Base-by-base conservation (phyloP, 2,329 filamentous ascomycete genomes). In the Penicillium fuscoglaucum region DNA sequence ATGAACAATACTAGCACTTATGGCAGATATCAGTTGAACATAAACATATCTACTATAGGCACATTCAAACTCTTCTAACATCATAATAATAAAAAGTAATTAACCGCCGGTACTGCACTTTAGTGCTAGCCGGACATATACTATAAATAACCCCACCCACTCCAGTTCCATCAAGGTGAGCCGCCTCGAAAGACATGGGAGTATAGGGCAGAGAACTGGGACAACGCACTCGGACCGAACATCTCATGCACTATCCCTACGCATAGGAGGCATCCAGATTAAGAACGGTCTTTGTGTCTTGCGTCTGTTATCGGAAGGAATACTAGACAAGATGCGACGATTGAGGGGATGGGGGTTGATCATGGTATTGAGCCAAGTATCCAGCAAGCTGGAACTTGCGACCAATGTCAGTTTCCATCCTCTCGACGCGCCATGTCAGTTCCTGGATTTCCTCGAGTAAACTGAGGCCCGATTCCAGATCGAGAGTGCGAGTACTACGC, bases 161-260 rank as follows among this genome's bases (percentile, higher is more conserved):
- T 55, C 52, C 26, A 50, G 9, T 26, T 40, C 52, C 6, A 57
- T 57, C 55, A 57, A 54, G 50, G 50, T 57, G 55, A 57, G 55
- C 55, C 55, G 50, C 50, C 50, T 54, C 55, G 50, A 57, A 57
- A 53, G 55, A 57, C 46, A 56, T 31, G 33, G 35, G 26, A 57
- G 50, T 46, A 33, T 55, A 6, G 49, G 49, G 26, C 9, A 41
- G 40, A 28, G 50, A 26, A 35, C 43, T 19, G 21, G 50, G 31
- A 7, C 5, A 13, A 29, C 55, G 6, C 55, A 54, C 55, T 43
- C 13, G 13, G 19, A 6, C 37, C 50, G 28, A 26, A 15, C 10
- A 29, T 41, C 55, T 47, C 33, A 54, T 46, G 37, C 35, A 17
- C 49, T 46, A 46, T 57, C 41, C 55, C 49, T 46, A 57, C 31